Conservation (phyloP, 2,329 filamentous ascomycete species). For the Parascedosporium putredinis region DNA sequence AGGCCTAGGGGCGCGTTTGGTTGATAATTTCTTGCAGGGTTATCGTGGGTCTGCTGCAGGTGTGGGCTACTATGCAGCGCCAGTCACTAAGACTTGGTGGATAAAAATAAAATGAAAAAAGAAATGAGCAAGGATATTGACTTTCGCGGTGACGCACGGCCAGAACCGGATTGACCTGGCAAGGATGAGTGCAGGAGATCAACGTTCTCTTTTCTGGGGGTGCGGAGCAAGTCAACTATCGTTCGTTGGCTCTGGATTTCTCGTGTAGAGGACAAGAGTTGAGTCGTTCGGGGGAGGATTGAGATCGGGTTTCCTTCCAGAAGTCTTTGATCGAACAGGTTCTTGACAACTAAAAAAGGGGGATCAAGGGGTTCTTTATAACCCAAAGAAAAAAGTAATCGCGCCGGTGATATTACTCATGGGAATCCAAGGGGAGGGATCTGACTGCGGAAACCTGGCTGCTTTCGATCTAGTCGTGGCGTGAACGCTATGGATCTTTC, state of each 20-base stretch:
- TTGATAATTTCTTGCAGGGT: background rate
- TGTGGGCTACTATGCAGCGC: background rate
- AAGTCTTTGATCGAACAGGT: background rate
- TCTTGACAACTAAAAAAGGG: background rate
- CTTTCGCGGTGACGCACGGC: background rate
- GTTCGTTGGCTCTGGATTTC: too few relatives aligned
- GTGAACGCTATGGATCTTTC: background rate
- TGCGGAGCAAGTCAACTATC: too few relatives aligned
- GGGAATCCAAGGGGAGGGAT: constrained; percentile 1
- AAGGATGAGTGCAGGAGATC: background rate
- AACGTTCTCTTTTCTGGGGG: background rate
- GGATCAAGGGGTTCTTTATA: background rate
- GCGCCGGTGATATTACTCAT: background rate
- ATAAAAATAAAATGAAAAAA: background rate
- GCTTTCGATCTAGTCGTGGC: background rate
- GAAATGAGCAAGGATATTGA: background rate
- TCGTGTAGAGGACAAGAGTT: too few relatives aligned
- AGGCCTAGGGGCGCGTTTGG: background rate
- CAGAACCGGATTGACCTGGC: background rate
- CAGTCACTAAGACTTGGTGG: background rate
- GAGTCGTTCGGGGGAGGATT: too few relatives aligned
- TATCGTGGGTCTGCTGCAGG: background rate
- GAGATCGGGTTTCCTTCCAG: too few relatives aligned
- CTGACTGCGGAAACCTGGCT: constrained; percentile 2
- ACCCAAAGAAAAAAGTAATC: background rate